Evolutionary conservation across 202 grass and related monocot species (phyloP).

Genomic region (Schoenoplectus tabernaemontani): DNA sequence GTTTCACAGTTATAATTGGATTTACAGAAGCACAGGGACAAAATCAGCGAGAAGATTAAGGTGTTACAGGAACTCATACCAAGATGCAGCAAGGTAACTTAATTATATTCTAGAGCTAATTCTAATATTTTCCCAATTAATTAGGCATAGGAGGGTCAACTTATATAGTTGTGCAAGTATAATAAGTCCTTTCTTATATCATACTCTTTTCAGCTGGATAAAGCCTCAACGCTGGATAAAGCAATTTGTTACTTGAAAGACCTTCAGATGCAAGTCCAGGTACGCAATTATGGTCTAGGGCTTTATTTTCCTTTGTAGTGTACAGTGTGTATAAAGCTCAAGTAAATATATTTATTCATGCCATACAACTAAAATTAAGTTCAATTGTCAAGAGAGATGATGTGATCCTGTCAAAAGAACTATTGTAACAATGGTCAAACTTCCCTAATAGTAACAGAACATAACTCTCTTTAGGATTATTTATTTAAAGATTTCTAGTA

Average conservation of each 20-base stretch:
- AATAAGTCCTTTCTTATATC: not conserved
- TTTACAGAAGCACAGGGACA: constrained; percentile 29
- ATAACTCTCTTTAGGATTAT: not conserved
- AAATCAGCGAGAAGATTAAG: constrained; percentile 33
- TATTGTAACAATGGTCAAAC: not conserved
- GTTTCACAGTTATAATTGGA: not conserved
- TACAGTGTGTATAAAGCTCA: not conserved
- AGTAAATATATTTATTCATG: not conserved
- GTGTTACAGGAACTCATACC: constrained; percentile 31
- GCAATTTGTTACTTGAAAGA: constrained; percentile 34
- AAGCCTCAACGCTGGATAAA: constrained; percentile 36
- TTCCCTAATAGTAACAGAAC: not conserved
- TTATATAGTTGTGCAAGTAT: not conserved
- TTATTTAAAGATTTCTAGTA: not conserved
- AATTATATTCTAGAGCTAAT: not conserved
- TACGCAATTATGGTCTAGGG: not conserved
- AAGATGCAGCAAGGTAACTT: constrained; percentile 31
- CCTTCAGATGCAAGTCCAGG: constrained; percentile 34
- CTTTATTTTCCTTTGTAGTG: not conserved
- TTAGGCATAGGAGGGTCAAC: not conserved
- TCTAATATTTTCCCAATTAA: not conserved
- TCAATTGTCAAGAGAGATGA: not conserved
- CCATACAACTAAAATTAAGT: not conserved
- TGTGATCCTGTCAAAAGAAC: not conserved
- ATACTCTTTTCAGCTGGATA: constrained; percentile 28